Evolutionary conservation across 768 basidiomycete genomes (phyloP).

Genomic region (Suillus bovinus): DNA sequence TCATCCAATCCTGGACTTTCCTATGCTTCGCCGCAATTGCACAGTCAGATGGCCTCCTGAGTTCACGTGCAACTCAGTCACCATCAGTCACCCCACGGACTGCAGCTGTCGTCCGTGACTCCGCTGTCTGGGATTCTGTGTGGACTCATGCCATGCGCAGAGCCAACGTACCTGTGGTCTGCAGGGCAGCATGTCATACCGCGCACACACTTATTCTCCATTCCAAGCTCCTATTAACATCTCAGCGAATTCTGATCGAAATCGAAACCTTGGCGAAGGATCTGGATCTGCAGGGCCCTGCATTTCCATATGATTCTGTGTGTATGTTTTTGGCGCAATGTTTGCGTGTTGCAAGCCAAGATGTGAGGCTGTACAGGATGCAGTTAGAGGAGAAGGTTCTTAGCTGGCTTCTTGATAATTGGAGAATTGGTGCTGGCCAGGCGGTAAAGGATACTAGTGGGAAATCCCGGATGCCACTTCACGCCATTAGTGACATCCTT

Average conservation of each 20-base stretch:
- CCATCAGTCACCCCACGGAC: constrained; percentile 1
- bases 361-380: constrained; percentile 81
- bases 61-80: constrained; percentile 7
- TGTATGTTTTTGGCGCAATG: constrained; percentile 77
- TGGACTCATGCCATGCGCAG: constrained; percentile 86
- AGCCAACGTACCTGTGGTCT: constrained; percentile 63
- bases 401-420: constrained; percentile 76
- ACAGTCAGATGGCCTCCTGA: constrained; percentile 39
- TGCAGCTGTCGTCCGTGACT: constrained; percentile 14
- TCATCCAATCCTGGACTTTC: constrained; percentile 83
- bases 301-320: constrained; percentile 85
- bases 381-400: constrained; percentile 86
- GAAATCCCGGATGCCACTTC: constrained; percentile 47
- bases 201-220: constrained; percentile 54
- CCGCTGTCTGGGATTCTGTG: constrained; percentile 70
- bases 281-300: constrained; percentile 87
- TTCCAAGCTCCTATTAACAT: constrained; percentile 45
- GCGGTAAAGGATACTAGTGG: constrained; percentile 38
- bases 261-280: constrained; percentile 81
- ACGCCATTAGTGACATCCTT: constrained; percentile 62
- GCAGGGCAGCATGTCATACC: constrained; percentile 77
- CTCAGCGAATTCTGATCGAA: constrained; percentile 63
- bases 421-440: constrained; percentile 47
- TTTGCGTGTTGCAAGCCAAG: constrained; percentile 71
- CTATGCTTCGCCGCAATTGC: constrained; percentile 77